Evolutionary conservation across 73 alveolate species (phyloP).

Genomic region (Paramecium sonneborni): DNA sequence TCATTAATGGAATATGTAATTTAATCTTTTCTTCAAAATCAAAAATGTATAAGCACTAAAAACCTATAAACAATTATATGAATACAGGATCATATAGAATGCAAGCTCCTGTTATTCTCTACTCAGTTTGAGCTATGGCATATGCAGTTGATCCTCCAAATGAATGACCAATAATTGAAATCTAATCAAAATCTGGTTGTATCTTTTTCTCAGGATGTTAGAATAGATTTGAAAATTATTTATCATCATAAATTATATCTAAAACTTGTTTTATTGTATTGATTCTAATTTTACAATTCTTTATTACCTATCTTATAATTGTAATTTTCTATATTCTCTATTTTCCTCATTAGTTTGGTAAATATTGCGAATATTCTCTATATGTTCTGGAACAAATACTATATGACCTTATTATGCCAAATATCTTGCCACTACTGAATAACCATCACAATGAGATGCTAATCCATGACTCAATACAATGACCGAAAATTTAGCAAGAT

Average conservation of each 20-base stretch:
- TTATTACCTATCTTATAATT: constrained; percentile 37
- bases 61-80: not conserved
- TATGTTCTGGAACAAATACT: constrained; percentile 62
- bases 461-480: constrained; percentile 49
- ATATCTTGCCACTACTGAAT: constrained; percentile 48
- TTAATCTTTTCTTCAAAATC: constrained; percentile 26
- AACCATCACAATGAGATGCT: constrained; percentile 67
- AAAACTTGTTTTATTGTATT: constrained; percentile 21
- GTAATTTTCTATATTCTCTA: constrained; percentile 32
- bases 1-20: constrained; percentile 43
- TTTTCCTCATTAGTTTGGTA: constrained; percentile 31
- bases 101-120: constrained; percentile 41
- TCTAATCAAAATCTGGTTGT: constrained; percentile 22
- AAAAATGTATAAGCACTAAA: constrained; percentile 31
- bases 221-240: not conserved
- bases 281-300: not conserved
- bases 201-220: not conserved
- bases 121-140: constrained; percentile 5
- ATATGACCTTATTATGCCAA: constrained; percentile 56
- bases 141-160: constrained; percentile 62
- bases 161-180: constrained; percentile 56
- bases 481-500: constrained; percentile 37
- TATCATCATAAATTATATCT: constrained; percentile 34
- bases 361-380: constrained; percentile 56
- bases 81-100: constrained; percentile 54